phyloP scores from a whole-genome alignment of 371 early-diverging fungal genomes.

The Lichtheimia ramosa region DNA sequence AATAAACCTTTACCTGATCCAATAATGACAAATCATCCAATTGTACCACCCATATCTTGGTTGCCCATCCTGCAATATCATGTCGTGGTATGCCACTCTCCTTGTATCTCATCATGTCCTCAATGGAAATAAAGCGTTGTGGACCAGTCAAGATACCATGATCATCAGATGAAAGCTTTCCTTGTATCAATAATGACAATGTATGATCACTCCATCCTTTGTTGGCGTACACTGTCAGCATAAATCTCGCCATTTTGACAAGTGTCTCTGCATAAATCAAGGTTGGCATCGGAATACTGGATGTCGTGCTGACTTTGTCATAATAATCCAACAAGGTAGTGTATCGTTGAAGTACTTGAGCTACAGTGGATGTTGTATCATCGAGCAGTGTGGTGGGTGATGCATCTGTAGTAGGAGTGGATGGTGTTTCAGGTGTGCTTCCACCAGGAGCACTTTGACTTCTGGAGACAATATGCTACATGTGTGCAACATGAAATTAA shows the following conservation, averaged over 20 bases:
- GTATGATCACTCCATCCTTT: slow-evolving; percentile 34
- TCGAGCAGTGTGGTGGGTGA: slow-evolving; percentile 30
- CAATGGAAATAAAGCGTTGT: slow-evolving; percentile 9
- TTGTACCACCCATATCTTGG: slow-evolving; percentile 49
- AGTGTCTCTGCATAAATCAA: slow-evolving; percentile 50
- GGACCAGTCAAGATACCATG: not conserved
- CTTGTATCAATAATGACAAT: slow-evolving; percentile 25
- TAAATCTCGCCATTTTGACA: slow-evolving; percentile 39
- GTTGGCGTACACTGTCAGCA: slow-evolving; percentile 31
- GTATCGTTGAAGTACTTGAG: slow-evolving; percentile 56
- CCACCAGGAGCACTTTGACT: slow-evolving; percentile 12
- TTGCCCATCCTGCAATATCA: slow-evolving; percentile 63
- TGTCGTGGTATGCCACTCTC: slow-evolving; percentile 43
- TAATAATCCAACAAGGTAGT: slow-evolving; percentile 42
- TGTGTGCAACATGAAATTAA: slow-evolving; percentile 1
- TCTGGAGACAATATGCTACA: slow-evolving; percentile 28
- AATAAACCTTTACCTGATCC: slow-evolving; percentile 51
- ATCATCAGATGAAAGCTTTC: slow-evolving; percentile 13
- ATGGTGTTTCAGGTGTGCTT: slow-evolving; percentile 13
- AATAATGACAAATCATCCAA: slow-evolving; percentile 52
- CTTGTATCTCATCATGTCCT: slow-evolving; percentile 10
- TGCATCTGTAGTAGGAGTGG: slow-evolving; percentile 18
- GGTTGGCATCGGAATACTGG: slow-evolving; percentile 29
- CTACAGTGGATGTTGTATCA: slow-evolving; percentile 31
- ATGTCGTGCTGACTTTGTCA: slow-evolving; percentile 39